Conservation (phyloP, 1,139 yeast species). For the Taphrina confusa region DNA sequence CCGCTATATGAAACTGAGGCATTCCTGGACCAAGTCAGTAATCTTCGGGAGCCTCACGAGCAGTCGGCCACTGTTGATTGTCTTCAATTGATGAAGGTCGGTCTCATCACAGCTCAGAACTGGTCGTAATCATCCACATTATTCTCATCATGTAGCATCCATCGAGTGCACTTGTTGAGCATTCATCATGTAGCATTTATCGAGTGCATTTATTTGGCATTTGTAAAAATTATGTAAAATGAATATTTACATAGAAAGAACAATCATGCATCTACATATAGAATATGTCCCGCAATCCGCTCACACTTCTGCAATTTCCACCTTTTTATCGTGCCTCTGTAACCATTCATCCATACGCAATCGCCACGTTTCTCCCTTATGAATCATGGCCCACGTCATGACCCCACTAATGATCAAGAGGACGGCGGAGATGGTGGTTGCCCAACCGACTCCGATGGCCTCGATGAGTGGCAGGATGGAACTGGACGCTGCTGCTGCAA, state of each 20-base stretch:
- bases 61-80: slow-evolving; percentile 5
- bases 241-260: neutral
- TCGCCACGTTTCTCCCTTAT: slow-evolving; percentile 14
- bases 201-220: neutral
- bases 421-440: slow-evolving; percentile 52
- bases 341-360: slow-evolving; percentile 1
- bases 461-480: slow-evolving; percentile 53
- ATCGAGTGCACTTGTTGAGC: no score
- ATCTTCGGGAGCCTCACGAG: neutral
- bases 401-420: slow-evolving; percentile 40
- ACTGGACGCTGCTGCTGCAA: slow-evolving; percentile 56
- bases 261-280: no score
- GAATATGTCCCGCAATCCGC: no score
- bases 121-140: slow-evolving; percentile 6
- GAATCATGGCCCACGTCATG: slow-evolving; percentile 1
- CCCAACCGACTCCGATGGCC: slow-evolving; percentile 58
- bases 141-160: no score
- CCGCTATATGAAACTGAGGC: neutral
- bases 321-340: neutral
- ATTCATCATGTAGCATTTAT: neutral
- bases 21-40: slow-evolving; percentile 3
- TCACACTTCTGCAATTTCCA: neutral
- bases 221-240: neutral
- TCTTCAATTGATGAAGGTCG: slow-evolving; percentile 26
- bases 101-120: slow-evolving; percentile 14